Conservation (phyloP, 2,329 filamentous ascomycete species). For the Arthrobotrys pseudoclavata region DNA sequence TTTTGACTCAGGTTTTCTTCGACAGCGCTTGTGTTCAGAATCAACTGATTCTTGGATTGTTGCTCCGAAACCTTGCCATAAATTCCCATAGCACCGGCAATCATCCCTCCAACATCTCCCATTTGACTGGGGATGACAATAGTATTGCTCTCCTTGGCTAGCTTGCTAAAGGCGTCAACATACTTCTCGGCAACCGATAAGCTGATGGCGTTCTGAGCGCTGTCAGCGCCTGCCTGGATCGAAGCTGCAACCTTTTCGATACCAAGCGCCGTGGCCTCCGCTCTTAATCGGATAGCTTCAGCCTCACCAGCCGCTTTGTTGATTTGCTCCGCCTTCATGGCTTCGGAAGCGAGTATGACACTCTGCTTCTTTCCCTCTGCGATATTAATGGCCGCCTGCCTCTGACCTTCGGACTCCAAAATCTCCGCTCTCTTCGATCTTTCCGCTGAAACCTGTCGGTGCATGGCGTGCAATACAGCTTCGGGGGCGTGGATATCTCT, state of each 20-base stretch:
- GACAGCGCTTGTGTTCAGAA: slow-evolving; percentile 71
- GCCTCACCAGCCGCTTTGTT: slow-evolving; percentile 93
- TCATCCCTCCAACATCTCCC: slow-evolving; percentile 95
- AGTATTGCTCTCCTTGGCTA: slow-evolving; percentile 95
- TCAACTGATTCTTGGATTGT: slow-evolving; percentile 73
- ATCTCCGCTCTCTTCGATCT: slow-evolving; percentile 98
- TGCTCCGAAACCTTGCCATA: slow-evolving; percentile 92
- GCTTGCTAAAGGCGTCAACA: slow-evolving; percentile 90
- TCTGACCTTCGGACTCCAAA: slow-evolving; percentile 94
- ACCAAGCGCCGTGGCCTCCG: slow-evolving; percentile 84
- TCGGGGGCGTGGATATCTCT: slow-evolving; percentile 96
- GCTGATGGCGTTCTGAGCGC: slow-evolving; percentile 86
- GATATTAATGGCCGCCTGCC: slow-evolving; percentile 98
- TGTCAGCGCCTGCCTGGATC: slow-evolving; percentile 79
- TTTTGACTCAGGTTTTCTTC: slow-evolving; percentile 62
- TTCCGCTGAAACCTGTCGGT: slow-evolving; percentile 96
- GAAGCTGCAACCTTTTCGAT: slow-evolving; percentile 86
- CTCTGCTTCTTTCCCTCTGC: slow-evolving; percentile 97
- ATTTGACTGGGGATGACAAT: slow-evolving; percentile 97
- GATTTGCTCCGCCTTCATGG: slow-evolving; percentile 88
- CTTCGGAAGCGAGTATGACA: slow-evolving; percentile 95
- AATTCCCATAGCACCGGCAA: slow-evolving; percentile 92
- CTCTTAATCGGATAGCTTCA: slow-evolving; percentile 89
- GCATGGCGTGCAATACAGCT: slow-evolving; percentile 96
- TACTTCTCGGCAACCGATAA: slow-evolving; percentile 96